phyloP scores from a whole-genome alignment of 176 grass and related monocot genomes.

The Musa acuminata region DNA sequence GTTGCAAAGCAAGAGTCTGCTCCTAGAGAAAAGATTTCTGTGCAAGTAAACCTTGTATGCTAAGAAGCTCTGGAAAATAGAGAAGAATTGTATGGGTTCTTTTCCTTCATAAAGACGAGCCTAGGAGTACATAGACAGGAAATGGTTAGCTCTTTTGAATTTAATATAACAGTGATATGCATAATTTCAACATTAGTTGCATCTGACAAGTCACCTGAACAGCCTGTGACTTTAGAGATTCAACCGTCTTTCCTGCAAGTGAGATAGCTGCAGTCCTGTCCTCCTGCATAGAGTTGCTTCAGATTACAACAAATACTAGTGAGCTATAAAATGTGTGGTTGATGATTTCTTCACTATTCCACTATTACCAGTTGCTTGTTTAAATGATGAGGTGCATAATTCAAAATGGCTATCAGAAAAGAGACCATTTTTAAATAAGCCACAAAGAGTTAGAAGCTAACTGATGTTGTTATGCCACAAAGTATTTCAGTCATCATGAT shows the following conservation, averaged over 20 bases:
- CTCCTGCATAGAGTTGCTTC: conserved; percentile 38
- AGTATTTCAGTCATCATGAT: not conserved
- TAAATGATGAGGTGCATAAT: not conserved
- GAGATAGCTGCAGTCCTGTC: conserved; percentile 61
- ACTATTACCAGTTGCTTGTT: not conserved
- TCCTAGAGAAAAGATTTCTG: not conserved
- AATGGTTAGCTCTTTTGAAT: not conserved
- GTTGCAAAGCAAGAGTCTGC: not conserved
- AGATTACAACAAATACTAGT: not conserved
- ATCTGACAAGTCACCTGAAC: conserved; percentile 53
- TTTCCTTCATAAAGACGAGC: conserved; percentile 55
- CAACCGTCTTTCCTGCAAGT: conserved; percentile 69
- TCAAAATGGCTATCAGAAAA: not conserved
- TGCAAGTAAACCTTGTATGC: conserved; percentile 61
- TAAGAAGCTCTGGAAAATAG: conserved; percentile 61
- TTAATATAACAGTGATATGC: not conserved
- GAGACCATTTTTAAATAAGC: not conserved
- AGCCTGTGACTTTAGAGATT: conserved; percentile 89
- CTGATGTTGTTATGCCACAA: not conserved
- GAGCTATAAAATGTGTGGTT: not conserved
- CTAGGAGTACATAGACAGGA: conserved; percentile 23
- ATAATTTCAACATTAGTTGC: not conserved
- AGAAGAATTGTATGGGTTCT: conserved; percentile 71
- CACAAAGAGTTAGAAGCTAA: not conserved
- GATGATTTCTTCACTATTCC: not conserved